A percentile compares a stretch with the other conserved stretches of the same genome.
Conservation (phyloP, 202 grass and related monocot genomes). For the Cymbopogon flexuosus region DNA sequence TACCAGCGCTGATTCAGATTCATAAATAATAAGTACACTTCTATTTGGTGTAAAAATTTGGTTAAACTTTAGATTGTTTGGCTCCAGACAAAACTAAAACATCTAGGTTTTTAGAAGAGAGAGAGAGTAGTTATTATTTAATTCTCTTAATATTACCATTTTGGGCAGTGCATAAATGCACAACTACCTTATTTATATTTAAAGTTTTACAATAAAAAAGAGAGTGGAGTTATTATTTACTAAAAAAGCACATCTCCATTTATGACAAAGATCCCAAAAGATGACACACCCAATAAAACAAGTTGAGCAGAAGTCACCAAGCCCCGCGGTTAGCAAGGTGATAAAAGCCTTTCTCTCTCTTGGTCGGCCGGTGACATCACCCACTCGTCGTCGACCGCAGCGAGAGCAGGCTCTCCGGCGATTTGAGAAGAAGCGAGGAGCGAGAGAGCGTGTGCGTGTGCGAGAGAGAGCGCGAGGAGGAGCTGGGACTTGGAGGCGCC, state of each 20-base stretch:
- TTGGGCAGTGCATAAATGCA: neutral
- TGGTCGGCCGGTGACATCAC: slow-evolving; percentile 37
- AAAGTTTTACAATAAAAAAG: neutral
- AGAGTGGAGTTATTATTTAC: neutral
- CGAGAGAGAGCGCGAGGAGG: neutral
- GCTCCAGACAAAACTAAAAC: neutral
- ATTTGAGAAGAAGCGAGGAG: slow-evolving; percentile 24
- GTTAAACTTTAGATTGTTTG: neutral
- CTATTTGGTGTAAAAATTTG: neutral
- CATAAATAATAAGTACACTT: neutral
- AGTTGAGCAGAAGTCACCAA: neutral
- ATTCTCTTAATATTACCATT: neutral
- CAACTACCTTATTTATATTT: neutral
- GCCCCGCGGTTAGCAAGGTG: neutral
- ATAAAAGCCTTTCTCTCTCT: neutral
- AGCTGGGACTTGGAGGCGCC: neutral
- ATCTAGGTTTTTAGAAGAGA: neutral
- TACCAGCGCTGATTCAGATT: no score
- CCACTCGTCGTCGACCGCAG: slow-evolving; percentile 14
- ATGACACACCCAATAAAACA: slow-evolving; percentile 17
- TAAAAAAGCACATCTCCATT: neutral
- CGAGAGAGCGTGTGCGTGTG: neutral
- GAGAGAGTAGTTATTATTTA: neutral
- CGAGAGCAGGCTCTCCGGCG: slow-evolving; percentile 5
- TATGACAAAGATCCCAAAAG: slow-evolving; percentile 22